Evolutionary conservation across 2,329 filamentous ascomycete genomes (phyloP).

Genomic region (Pseudophaeomoniella oleicola): DNA sequence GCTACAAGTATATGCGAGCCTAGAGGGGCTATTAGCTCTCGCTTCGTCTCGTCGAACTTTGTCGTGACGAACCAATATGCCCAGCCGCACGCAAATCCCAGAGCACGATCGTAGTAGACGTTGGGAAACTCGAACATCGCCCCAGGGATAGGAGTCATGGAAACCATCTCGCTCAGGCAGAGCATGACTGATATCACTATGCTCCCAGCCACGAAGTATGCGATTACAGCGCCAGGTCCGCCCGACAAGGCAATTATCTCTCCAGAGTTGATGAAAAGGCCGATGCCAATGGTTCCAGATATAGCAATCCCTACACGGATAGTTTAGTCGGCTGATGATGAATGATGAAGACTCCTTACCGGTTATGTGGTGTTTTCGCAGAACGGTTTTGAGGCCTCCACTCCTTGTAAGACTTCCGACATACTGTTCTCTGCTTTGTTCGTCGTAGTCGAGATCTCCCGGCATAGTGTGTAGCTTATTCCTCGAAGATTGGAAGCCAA

Average conservation of each 20-base stretch:
- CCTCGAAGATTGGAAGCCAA: not conserved
- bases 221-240: constrained; percentile 1
- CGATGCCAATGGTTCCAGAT: not conserved
- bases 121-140: constrained; percentile 3
- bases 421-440: not conserved
- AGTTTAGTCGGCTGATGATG: not conserved
- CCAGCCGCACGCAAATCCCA: constrained; percentile 20
- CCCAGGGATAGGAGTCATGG: constrained; percentile 8
- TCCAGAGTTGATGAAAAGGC: not conserved
- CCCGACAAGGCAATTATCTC: not conserved
- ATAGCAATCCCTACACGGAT: not conserved
- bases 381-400: not conserved
- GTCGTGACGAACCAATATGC: constrained; percentile 13
- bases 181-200: constrained; percentile 1
- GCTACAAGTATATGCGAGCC: constrained; percentile 1
- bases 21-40: too few species aligned
- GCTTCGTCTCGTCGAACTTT: too few species aligned
- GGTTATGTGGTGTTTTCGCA: not conserved
- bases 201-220: constrained; percentile 2
- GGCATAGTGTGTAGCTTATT: not conserved
- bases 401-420: not conserved
- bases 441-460: not conserved
- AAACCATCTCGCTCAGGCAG: not conserved
- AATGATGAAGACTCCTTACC: not conserved
- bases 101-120: constrained; percentile 16